Percentiles rank a stretch among this genome's conserved stretches.
phyloP scores from a whole-genome alignment of 352 stramenopile genomes.

The Blastocystis sp. region DNA sequence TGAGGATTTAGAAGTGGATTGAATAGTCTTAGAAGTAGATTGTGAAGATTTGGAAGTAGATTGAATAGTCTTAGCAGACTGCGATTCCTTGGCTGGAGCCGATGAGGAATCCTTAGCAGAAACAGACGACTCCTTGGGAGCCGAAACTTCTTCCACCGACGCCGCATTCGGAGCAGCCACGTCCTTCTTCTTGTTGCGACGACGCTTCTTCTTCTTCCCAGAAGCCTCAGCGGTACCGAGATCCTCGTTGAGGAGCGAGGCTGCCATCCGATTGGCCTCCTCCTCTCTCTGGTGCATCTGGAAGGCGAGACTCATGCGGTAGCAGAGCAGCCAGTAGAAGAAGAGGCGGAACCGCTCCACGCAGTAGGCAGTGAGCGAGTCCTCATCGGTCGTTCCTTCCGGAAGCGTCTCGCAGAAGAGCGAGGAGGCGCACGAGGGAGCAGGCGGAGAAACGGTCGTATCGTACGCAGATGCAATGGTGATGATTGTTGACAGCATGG shows the following conservation, averaged over 20 bases:
- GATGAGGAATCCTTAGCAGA: no score
- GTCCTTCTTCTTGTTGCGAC: neutral
- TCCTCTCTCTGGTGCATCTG: slow-evolving; percentile 27
- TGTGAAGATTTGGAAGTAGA: no score
- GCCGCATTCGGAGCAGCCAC: neutral
- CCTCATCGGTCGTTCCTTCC: neutral
- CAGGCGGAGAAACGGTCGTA: neutral
- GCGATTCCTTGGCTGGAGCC: no score
- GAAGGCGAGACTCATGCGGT: slow-evolving; percentile 10
- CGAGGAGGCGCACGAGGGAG: neutral
- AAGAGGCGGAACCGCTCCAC: slow-evolving; percentile 32
- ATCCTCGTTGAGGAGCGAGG: slow-evolving; percentile 8
- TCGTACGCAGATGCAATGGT: neutral
- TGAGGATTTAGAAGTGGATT: no score
- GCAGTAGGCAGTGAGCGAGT: neutral
- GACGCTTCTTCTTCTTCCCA: slow-evolving; percentile 4
- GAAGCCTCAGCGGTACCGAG: neutral
- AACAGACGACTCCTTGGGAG: no score
- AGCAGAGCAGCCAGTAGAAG: slow-evolving; percentile 31
- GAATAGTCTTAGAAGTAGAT: no score
- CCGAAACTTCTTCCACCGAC: no score
- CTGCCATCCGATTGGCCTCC: slow-evolving; percentile 33
- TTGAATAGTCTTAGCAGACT: no score
- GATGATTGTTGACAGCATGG: neutral
- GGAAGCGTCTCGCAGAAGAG: neutral